These are phyloP conservation scores for Medakamo hakoo DNA, from an alignment of 139 green algal genomes.

Conservation along the genomic window DNA sequence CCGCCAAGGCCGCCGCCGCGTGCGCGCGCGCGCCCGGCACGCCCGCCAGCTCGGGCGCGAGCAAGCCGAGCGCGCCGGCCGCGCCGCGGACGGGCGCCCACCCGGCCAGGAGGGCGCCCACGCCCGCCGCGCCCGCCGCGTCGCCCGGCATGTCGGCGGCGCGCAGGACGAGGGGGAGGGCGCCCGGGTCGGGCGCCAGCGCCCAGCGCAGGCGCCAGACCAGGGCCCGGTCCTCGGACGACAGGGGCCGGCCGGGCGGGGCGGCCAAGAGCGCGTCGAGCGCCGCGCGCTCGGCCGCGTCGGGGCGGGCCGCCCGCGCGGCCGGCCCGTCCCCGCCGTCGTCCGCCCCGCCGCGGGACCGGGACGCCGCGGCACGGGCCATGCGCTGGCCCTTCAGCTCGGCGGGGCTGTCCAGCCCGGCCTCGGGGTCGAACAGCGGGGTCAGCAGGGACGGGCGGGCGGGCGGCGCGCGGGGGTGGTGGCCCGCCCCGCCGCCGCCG, in stretches of 20 bases:
- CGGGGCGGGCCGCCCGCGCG: conserved; percentile 67
- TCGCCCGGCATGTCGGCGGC: conserved; percentile 91
- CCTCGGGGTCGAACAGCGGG: conserved; percentile 50
- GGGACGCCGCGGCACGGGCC: conserved; percentile 40
- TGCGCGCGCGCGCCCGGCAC: conserved; percentile 32
- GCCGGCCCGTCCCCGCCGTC: conserved; percentile 25
- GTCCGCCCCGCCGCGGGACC: neutral
- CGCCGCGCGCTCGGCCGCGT: conserved; percentile 44
- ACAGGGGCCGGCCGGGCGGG: conserved; percentile 44
- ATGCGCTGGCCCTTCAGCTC: conserved; percentile 91
- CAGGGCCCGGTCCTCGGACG: conserved; percentile 37
- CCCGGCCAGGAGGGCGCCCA: conserved; percentile 59
- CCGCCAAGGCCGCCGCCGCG: conserved; percentile 52
- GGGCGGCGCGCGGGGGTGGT: neutral
- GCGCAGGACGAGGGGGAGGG: conserved; percentile 51
- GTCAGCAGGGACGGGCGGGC: conserved; percentile 6
- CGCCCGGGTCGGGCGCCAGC: conserved; percentile 47
- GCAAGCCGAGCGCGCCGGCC: conserved; percentile 83
- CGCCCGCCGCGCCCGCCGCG: conserved; percentile 49
- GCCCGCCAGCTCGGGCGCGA: conserved; percentile 70
- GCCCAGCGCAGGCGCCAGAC: conserved; percentile 78
- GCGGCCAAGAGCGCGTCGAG: conserved; percentile 28
- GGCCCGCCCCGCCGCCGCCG: neutral
- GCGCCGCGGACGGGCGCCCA: conserved; percentile 69
- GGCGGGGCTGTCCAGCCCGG: conserved; percentile 61